Base-by-base conservation (phyloP, 306 rosid genomes). In the Casuarina glauca region DNA sequence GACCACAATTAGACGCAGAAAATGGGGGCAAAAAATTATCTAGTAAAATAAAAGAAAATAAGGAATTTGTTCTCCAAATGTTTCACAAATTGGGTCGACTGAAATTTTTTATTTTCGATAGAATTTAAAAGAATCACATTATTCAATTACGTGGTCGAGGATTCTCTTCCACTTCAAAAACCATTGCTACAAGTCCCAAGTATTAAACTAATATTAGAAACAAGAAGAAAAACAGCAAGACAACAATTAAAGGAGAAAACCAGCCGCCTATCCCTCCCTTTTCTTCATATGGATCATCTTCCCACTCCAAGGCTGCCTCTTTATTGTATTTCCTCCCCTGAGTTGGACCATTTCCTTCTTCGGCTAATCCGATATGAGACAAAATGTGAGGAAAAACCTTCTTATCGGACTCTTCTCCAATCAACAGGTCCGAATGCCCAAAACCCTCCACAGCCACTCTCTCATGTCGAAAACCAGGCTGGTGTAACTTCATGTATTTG, bases 401-500 rank as follows among this genome's bases (percentile, higher is more conserved):
- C 67, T 83, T 74, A 45, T 36, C 5, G 50, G 86, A 79, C 52
- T 79, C 75, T 49, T 82, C 86, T 61, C 86, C 86, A n/a, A 83
- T 83, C 80, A 83, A 62, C 17, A 83, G 42, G 72, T 79, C 86
- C 1, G 83, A 83, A 79, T 83, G 86, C 49, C 83, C 86, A n/a
- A 78, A 83, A 26, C 86, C 80, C 41, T 83, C 80, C 64, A 78
- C 86, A 51, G 74, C 86, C 12, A 83, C 80, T 52, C 80, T 74
- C 74, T 79, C 77, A 55, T 62, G 80, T 20, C 77, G 53, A 42
- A 78, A 83, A 3, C 75, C 64, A 19, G 83, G 83, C 19, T 78
- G 86, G 77, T 79, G 83, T 76, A 83, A 26, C 80, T 70, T 83
- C 86, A 83, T 79, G 77, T 83, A 79, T 50, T 74, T 83, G 51